Percentiles rank a stretch among this genome's conserved stretches.
Evolutionary conservation across 2,329 filamentous ascomycete species (phyloP).

Genomic region (Beauveria scarabaeidicola): DNA sequence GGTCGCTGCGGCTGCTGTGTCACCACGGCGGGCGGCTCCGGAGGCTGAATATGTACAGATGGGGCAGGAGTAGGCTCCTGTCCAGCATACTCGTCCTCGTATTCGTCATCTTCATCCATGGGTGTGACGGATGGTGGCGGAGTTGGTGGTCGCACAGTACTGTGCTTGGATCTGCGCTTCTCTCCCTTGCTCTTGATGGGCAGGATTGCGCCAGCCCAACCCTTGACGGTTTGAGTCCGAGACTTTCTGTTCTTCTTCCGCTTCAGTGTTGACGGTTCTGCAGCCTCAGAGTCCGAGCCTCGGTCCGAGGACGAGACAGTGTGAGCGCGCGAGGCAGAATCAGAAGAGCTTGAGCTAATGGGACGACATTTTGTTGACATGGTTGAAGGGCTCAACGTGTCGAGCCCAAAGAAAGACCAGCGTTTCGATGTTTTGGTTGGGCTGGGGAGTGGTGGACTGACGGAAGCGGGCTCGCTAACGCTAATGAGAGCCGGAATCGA

Average conservation of each 20-base stretch:
- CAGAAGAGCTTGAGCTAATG: conserved; percentile 38
- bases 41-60: conserved; percentile 22
- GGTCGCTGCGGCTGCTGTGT: conserved; percentile 21
- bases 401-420: conserved; percentile 56
- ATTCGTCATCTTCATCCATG: conserved; percentile 22
- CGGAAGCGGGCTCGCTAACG: conserved; percentile 27
- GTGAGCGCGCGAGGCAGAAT: conserved; percentile 24
- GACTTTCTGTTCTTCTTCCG: conserved; percentile 26
- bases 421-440: conserved; percentile 46
- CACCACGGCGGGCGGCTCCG: conserved; percentile 28
- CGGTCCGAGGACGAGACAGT: conserved; percentile 29
- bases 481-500: conserved; percentile 49
- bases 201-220: conserved; percentile 60
- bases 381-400: conserved; percentile 39
- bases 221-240: conserved; percentile 62
- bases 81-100: conserved; percentile 19
- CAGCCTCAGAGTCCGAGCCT: conserved; percentile 23
- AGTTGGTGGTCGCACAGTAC: conserved; percentile 35
- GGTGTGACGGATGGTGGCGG: conserved; percentile 31
- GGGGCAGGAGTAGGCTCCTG: conserved; percentile 9
- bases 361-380: conserved; percentile 40
- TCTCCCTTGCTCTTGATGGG: conserved; percentile 50
- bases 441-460: conserved; percentile 33
- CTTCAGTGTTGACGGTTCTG: conserved; percentile 16
- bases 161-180: conserved; percentile 33